Evolutionary conservation across 805 yeast species (phyloP), one percentile per base, ranked within the genome.

Genomic region (Kazachstania martiniae): DNA sequence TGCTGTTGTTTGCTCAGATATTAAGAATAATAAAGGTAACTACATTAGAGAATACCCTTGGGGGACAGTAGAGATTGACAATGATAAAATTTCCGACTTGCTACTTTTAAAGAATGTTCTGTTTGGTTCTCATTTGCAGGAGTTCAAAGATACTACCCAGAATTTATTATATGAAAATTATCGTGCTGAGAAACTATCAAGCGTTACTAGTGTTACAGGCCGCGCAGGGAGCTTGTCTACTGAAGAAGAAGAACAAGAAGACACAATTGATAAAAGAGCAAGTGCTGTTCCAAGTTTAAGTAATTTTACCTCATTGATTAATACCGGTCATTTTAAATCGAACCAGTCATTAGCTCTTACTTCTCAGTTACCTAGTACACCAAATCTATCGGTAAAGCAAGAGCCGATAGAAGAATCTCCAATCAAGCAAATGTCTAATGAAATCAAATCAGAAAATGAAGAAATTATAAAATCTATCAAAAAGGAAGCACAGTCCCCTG

Each of bases 121-220:
- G 25, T 72, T 83, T 49, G 93, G 93, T 5, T 72, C 87, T n/a
- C 94, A 84, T 52, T 62, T 82, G 43, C 80, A 76, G 51, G 91
- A 81, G 47, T 72, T 81, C 49, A 80, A 81, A 58, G 93, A 82
- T 47, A 63, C 80, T 37, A 83, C 93, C 18, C 85, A 79, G 46
- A 82, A 75, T 44, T 65, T 74, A 56, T 59, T 81, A 34, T 81
- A 81, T 56, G 93, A 81, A 51, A 74, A 77, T 36, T 81, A 80
- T 53, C 71, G 94, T 60, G 77, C 91, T 14, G 87, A 80, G 50
- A 68, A 80, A 46, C 63, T 82, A 45, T 72, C 82, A 12, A 60
- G 67, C 35, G 79, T 74, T 19, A 67, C 79, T 3, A 51, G 46
- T 6, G 37, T 43, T 37, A 22, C 13, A 5, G 13, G 17, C 15